Conservation (phyloP, 192 early-diverging fungal genomes). For the Jimgerdemannia flammicorona region DNA sequence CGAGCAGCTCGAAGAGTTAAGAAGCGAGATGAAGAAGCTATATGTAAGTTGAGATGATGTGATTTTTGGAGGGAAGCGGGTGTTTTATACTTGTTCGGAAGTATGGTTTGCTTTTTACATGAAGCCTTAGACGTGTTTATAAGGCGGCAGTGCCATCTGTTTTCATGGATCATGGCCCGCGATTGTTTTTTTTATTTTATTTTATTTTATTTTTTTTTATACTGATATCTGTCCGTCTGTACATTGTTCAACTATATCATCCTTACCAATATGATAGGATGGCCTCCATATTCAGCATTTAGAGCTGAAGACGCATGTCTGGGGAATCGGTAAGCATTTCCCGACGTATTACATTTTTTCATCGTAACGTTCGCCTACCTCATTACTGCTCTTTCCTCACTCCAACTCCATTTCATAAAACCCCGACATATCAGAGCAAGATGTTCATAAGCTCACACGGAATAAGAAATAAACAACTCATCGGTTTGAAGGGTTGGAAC, state of each 20-base stretch:
- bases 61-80: no score
- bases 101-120: no score
- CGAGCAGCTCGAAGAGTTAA: slow-evolving; percentile 48
- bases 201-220: neutral
- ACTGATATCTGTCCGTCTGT: neutral
- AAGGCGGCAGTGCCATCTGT: no score
- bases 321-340: slow-evolving; percentile 54
- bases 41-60: slow-evolving; percentile 21
- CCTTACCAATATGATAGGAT: slow-evolving; percentile 42
- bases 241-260: neutral
- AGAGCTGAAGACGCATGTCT: slow-evolving; percentile 81
- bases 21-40: slow-evolving; percentile 48
- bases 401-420: no score
- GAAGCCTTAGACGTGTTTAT: no score
- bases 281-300: slow-evolving; percentile 74
- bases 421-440: neutral
- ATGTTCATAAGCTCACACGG: neutral
- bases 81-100: no score
- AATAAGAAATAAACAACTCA: neutral
- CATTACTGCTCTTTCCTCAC: neutral
- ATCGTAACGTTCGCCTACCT: no score
- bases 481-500: neutral
- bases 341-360: neutral
- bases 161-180: no score
- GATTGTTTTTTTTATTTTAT: neutral